phyloP scores from a whole-genome alignment of 495 filamentous ascomycete species.

The Daldinia concentrica region DNA sequence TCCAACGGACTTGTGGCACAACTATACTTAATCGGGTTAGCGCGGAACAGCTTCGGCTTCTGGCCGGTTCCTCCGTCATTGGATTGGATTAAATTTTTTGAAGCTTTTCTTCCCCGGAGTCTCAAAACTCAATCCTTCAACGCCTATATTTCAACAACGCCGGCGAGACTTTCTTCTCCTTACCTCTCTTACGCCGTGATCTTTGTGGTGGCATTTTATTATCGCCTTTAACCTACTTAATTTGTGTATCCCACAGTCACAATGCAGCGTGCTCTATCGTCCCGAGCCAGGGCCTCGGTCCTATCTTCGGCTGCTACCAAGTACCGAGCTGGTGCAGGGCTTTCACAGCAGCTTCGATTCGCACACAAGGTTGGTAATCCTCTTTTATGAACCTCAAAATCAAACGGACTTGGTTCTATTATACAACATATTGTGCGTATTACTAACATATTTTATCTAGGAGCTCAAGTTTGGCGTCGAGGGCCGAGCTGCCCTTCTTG shows the following conservation, averaged over 20 bases:
- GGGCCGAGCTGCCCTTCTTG: conserved; percentile 84
- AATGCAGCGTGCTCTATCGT: conserved; percentile 80
- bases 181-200: conserved; percentile 13
- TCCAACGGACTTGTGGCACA: conserved; percentile 14
- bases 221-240: conserved; percentile 27
- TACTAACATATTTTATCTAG: conserved; percentile 56
- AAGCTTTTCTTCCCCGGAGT: conserved; percentile 44
- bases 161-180: conserved; percentile 12
- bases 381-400: conserved; percentile 7
- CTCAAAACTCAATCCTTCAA: conserved; percentile 32
- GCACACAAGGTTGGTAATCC: conserved; percentile 83
- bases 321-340: conserved; percentile 62
- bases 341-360: conserved; percentile 85
- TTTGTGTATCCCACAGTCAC: conserved; percentile 42
- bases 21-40: conserved; percentile 36
- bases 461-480: conserved; percentile 99
- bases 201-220: conserved; percentile 42
- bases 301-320: conserved; percentile 65
- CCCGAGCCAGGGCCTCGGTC: conserved; percentile 72
- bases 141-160: conserved; percentile 26
- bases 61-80: conserved; percentile 42
- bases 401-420: not conserved
- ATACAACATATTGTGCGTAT: conserved; percentile 18
- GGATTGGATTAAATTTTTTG: conserved; percentile 45
- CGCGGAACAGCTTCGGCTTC: conserved; percentile 34